Base-by-base conservation (phyloP, 1,284 basidiomycete genomes). In the Pascua sp. region DNA sequence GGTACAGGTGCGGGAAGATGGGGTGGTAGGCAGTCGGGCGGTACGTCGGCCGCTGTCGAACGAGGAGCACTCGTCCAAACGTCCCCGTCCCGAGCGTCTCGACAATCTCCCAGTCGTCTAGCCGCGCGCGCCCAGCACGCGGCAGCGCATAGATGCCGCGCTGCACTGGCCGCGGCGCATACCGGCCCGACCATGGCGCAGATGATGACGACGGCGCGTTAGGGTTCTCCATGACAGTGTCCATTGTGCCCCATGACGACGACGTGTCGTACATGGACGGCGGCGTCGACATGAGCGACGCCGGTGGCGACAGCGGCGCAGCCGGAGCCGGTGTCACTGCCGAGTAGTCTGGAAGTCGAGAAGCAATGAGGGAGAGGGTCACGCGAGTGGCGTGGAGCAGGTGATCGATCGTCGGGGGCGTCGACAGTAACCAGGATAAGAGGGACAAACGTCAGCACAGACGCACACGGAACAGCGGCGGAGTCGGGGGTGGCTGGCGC, bases 1-100 rank as follows among this genome's bases (percentile, higher is more conserved):
- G 70, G 47, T 69, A 72, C 5, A 75, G 64, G 52, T 76, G 73
- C 4, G 74, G 77, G 56, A 78, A 78, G 47, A 78, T 78, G 17
- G 77, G 77, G 60, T 78, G 77, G 57, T 77, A 77, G 11, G 75
- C 62, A 40, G 67, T 67, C 10, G 70, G 67, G 41, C 76, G 67
- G 54, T 77, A 78, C 8, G 68, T 62, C 11, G 77, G 77, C 32
- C 77, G 63, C 50, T 77, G 68, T 15, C 77, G 67, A 16, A 78
- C 77, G 7, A 79, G 73, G 9, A 78, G 58, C 11, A 79, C 77
- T 13, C 77, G 65, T 5, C 77, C 77, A 55, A 79, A 79, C 1
- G 77, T 79, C 1, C 77, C 77, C 1, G 76, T 77, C n/a, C 77
- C 77, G 32, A 78, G 63, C 2, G 76, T 78, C 53, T 78, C 76